A percentile compares a stretch with the other conserved stretches of the same genome.
Evolutionary conservation across 106 monocot genomes (phyloP).

Genomic region (Dendrobium chrysotoxum): DNA sequence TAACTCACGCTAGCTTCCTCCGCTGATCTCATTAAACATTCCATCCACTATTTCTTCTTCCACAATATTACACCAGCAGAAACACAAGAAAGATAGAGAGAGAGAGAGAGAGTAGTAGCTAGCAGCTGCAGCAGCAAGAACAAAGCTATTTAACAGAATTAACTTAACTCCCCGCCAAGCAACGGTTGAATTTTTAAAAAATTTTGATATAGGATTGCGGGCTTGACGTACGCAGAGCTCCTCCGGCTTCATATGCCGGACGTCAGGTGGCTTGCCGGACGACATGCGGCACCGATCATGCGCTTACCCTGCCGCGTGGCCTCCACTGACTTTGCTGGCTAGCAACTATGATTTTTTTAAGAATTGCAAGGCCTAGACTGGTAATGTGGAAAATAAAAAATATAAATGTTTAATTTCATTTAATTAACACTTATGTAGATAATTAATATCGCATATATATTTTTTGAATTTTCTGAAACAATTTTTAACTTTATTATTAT

Average conservation of each 20-base stretch:
- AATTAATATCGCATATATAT: background rate
- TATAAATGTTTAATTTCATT: background rate
- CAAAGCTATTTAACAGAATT: too few species aligned
- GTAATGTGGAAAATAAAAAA: background rate
- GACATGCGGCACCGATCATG: constrained; percentile 7
- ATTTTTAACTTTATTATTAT: too few species aligned
- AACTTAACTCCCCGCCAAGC: too few species aligned
- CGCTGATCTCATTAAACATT: background rate
- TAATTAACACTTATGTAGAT: background rate
- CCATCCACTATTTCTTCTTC: background rate
- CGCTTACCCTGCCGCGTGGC: background rate
- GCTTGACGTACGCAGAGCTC: background rate
- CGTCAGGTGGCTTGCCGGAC: background rate
- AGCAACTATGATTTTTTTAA: background rate
- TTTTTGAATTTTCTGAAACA: too few species aligned
- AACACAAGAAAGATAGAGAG: background rate
- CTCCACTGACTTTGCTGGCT: background rate
- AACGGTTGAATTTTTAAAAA: background rate
- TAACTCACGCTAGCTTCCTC: background rate
- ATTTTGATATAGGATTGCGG: background rate
- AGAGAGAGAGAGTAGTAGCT: background rate
- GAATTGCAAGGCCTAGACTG: background rate
- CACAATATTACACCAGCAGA: background rate
- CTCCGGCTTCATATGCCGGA: background rate
- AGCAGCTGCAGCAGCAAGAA: background rate